Evolutionary conservation across 257 asterid genomes (phyloP).

Genomic region (Knoxia roxburghii): DNA sequence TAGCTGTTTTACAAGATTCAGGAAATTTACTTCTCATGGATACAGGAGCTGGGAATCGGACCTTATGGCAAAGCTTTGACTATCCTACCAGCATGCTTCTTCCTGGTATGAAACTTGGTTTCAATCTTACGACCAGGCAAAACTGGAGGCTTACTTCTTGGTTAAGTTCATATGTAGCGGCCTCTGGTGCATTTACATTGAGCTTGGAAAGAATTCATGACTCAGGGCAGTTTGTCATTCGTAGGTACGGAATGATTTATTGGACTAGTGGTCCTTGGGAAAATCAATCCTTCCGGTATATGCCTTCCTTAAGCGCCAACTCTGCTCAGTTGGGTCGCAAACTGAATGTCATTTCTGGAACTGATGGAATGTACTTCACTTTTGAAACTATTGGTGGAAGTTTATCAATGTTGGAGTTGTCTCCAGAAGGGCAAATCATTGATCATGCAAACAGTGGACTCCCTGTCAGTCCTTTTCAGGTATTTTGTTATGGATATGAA

Average conservation of each 20-base stretch:
- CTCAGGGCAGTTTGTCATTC: conserved; percentile 23
- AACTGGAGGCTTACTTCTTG: conserved; percentile 47
- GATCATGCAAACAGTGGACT: conserved; percentile 1
- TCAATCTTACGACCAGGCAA: conserved; percentile 28
- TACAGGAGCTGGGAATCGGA: neutral
- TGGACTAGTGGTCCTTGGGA: conserved; percentile 25
- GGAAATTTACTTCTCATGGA: conserved; percentile 34
- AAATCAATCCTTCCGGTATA: conserved; percentile 6
- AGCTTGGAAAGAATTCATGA: conserved; percentile 31
- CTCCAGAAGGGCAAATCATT: conserved; percentile 9
- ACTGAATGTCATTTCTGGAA: neutral
- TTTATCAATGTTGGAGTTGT: conserved; percentile 7
- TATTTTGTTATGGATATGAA: conserved; percentile 22
- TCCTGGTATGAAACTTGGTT: conserved; percentile 15
- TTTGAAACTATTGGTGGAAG: neutral
- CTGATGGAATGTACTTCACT: conserved; percentile 14
- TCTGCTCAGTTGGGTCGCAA: neutral
- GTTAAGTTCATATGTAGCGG: conserved; percentile 21
- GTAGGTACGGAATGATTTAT: conserved; percentile 22
- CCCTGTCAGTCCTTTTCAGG: neutral
- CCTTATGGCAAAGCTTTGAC: conserved; percentile 45
- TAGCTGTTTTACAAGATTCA: conserved; percentile 26
- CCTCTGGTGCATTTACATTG: conserved; percentile 38
- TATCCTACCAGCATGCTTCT: neutral
- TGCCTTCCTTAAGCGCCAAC: neutral